Evolutionary conservation across 106 monocot genomes (phyloP).

Genomic region (Xerophyta viscosa): DNA sequence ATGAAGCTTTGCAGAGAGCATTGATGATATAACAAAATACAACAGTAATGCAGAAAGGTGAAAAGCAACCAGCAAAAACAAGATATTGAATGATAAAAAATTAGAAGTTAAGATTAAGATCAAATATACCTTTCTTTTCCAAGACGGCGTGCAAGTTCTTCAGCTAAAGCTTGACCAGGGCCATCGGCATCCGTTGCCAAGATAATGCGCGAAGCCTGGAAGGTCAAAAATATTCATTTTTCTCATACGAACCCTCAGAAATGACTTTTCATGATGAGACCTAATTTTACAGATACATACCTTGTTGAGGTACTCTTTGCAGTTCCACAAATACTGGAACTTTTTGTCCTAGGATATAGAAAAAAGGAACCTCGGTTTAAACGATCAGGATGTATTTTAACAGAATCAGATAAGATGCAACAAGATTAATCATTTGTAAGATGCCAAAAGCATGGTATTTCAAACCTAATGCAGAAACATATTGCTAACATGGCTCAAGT

Average conservation of each 20-base stretch:
- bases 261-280: not conserved
- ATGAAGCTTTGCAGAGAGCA: not conserved
- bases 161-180: conserved; percentile 41
- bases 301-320: conserved; percentile 31
- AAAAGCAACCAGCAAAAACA: not conserved
- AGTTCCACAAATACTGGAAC: conserved; percentile 37
- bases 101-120: not conserved
- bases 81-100: not conserved
- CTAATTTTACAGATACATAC: conserved; percentile 5
- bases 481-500: too few relatives aligned
- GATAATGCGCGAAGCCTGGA: conserved; percentile 35
- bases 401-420: not conserved
- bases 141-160: conserved; percentile 44
- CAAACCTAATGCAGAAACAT: too few relatives aligned
- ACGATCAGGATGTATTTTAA: not conserved
- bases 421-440: too few relatives aligned
- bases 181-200: conserved; percentile 43
- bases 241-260: not conserved
- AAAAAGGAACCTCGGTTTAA: not conserved
- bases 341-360: conserved; percentile 22
- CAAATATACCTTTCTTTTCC: conserved; percentile 39
- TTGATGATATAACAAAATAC: not conserved
- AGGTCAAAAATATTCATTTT: not conserved
- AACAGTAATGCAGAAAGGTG: not conserved
- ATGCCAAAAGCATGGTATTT: too few relatives aligned